These are phyloP conservation scores for Leccinellum luteum DNA, from an alignment of 768 basidiomycete genomes.

Conservation along the genomic window DNA sequence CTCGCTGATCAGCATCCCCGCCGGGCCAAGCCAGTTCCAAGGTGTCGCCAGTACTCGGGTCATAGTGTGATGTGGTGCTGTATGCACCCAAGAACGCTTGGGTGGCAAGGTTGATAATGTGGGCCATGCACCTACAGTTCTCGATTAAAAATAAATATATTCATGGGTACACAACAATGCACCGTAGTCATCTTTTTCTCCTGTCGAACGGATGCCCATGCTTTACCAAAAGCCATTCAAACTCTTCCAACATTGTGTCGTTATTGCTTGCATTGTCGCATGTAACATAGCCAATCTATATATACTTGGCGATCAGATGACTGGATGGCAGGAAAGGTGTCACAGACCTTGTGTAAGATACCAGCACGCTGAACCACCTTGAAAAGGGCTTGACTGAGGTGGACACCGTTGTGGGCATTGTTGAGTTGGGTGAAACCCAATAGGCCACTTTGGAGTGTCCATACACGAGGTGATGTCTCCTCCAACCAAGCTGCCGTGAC, in stretches of 20 bases:
- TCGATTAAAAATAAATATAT: too few relatives aligned
- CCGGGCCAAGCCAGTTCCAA: background rate
- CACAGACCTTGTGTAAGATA: background rate
- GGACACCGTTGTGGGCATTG: background rate
- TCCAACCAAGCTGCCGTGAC: background rate
- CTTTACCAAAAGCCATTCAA: background rate
- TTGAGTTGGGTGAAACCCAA: background rate
- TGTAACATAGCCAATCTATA: too few relatives aligned
- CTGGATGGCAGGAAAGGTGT: too few relatives aligned
- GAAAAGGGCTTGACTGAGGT: background rate
- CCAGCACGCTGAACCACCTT: background rate
- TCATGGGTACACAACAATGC: background rate
- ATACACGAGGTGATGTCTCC: background rate
- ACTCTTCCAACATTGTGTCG: background rate
- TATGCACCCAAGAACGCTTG: background rate
- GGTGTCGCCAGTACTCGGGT: background rate
- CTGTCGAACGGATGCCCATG: background rate
- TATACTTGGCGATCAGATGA: too few relatives aligned
- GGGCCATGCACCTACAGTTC: background rate
- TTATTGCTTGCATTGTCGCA: background rate
- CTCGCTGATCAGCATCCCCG: background rate
- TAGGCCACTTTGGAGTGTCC: background rate
- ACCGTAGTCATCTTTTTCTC: background rate
- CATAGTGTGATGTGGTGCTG: background rate
- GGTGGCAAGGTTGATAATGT: background rate